A percentile compares a stretch with the other conserved stretches of the same genome.
Conservation (phyloP, 208 protist species). For the Trypanosoma melophagium region DNA sequence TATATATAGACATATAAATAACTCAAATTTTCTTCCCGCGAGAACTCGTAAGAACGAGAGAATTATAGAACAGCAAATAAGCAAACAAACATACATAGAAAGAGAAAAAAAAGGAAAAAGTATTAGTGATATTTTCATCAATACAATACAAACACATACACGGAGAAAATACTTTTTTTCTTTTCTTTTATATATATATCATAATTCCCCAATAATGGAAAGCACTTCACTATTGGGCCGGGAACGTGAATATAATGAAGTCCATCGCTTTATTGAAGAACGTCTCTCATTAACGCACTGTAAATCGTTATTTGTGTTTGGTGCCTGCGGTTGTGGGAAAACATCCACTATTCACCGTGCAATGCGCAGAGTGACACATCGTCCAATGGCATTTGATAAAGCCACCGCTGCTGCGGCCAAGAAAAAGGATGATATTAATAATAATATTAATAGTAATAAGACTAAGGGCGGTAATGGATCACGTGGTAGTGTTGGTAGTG, state of each 20-base stretch:
- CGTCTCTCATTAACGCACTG: slow-evolving; percentile 36
- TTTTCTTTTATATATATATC: no score
- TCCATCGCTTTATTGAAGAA: slow-evolving; percentile 53
- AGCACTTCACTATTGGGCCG: slow-evolving; percentile 37
- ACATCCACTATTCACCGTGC: slow-evolving; percentile 76
- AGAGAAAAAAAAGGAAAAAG: background rate
- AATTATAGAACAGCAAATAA: no score
- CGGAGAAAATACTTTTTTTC: no score
- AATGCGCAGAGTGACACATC: slow-evolving; percentile 51
- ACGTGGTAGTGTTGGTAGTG: no score
- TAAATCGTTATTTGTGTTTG: slow-evolving; percentile 74
- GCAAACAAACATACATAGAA: background rate
- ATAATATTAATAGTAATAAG: slow-evolving; percentile 25
- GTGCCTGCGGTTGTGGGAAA: slow-evolving; percentile 84
- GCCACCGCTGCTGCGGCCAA: background rate
- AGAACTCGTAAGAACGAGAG: no score
- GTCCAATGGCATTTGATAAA: slow-evolving; percentile 60
- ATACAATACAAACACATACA: background rate
- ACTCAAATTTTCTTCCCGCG: no score
- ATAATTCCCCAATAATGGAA: slow-evolving; percentile 19
- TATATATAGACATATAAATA: background rate
- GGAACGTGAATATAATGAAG: slow-evolving; percentile 55
- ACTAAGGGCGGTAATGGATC: no score
- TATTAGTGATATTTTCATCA: background rate
- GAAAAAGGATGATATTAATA: slow-evolving; percentile 4